These are phyloP conservation scores for Sporisorium scitamineum DNA, from an alignment of 1,284 basidiomycete genomes.

Conservation along the genomic window DNA sequence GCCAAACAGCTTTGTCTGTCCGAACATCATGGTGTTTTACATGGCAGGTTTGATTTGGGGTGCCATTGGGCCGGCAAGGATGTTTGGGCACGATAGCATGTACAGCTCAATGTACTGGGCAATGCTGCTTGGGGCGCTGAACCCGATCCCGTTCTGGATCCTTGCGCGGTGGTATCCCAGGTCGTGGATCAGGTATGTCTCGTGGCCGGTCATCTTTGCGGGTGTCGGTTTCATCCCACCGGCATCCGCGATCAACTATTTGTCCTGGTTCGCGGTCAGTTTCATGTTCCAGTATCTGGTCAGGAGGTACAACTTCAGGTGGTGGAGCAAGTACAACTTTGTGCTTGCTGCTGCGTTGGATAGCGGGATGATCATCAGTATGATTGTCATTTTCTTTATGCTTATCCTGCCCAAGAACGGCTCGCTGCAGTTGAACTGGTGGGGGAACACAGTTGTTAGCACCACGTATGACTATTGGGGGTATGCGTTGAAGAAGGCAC, in stretches of 20 bases:
- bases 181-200: constrained; percentile 82
- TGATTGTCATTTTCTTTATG: constrained; percentile 87
- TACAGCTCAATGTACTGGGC: constrained; percentile 73
- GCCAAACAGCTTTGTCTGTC: no score
- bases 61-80: no score
- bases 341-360: constrained; percentile 72
- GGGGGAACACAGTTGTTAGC: constrained; percentile 81
- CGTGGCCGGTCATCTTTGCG: constrained; percentile 84
- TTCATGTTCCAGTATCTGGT: constrained; percentile 92
- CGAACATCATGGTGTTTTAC: no score
- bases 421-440: constrained; percentile 78
- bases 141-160: constrained; percentile 73
- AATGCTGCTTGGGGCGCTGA: constrained; percentile 57
- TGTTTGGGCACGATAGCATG: no score
- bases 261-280: constrained; percentile 87
- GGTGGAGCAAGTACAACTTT: constrained; percentile 85
- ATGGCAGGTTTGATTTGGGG: no score
- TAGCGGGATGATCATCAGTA: constrained; percentile 72
- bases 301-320: constrained; percentile 81
- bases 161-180: constrained; percentile 75
- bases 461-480: constrained; percentile 67
- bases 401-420: constrained; percentile 82
- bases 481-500: constrained; percentile 23
- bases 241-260: constrained; percentile 91
- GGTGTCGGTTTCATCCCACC: constrained; percentile 86